Base-by-base conservation (phyloP, 2,329 filamentous ascomycete species). In the Trichophaea hybrida region DNA sequence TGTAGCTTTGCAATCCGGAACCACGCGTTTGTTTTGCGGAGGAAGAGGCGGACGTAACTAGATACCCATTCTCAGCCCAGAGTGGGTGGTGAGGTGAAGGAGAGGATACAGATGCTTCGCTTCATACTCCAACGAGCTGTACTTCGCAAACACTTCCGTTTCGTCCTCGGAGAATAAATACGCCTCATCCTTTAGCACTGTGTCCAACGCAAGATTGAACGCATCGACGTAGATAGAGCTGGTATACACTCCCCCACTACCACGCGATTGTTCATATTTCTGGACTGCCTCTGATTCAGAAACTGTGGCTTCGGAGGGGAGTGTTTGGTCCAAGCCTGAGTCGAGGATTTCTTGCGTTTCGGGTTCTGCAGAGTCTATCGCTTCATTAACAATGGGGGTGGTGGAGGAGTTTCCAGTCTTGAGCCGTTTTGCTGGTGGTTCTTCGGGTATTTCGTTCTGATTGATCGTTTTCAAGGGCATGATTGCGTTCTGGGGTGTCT, bases 201-300 rank as follows among this genome's bases (percentile, higher is more conserved):
- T 95, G 61, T 91, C 84, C 53, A 98, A 75, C 1, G 91, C 88
- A 12, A 97, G 76, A 69, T 95, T 95, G 76, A 98, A 98, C 0
- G 93, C 93, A 73, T 98, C 93, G 15, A 96, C 88, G 68, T 98
- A 98, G 58, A 98, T 88, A 1, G 90, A 97, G 69, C 84, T 94
- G 15, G 38, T 62, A 24, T 60, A 64, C 53, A 48, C 60, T 46
- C 46, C 55, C 7, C 56, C 53, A 40, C 34, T 32, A 4, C 8
- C 12, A 32, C 38, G 38, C 24, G 17, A 8, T n/a, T 12, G 51
- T 46, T 57, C 46, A 34, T 61, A 60, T 55, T 62, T 58, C 44
- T 32, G 31, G 31, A 43, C 54, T 13, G 43, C 40, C 33, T 34
- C 50, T 12, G 57, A 50, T 55, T 53, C 55, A 8, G 55, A 44